Conservation (phyloP, 768 basidiomycete genomes). For the Paxillus rubicundulus region DNA sequence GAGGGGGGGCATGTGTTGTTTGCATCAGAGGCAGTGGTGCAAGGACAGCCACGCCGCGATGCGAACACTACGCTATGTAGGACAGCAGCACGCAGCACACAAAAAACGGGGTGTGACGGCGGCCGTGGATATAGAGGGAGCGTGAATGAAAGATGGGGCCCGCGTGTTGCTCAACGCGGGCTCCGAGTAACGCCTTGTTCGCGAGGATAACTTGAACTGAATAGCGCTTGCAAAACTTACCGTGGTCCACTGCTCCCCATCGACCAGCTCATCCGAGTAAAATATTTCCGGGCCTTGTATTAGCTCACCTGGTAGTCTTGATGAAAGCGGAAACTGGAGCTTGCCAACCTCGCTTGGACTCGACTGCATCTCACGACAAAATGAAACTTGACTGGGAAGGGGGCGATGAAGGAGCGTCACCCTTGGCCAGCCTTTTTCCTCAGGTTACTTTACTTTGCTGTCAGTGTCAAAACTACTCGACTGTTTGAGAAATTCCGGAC, state of each 20-base stretch:
- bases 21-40: slow-evolving; percentile 21
- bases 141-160: not conserved
- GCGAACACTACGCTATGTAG: not conserved
- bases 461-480: not conserved
- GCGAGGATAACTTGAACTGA: slow-evolving; percentile 1
- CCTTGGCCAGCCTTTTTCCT: no score
- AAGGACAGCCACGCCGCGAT: slow-evolving; percentile 16
- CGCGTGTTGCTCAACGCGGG: slow-evolving; percentile 1
- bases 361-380: not conserved
- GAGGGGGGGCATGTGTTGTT: not conserved
- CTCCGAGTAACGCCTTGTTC: slow-evolving; percentile 2
- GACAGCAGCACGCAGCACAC: not conserved
- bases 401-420: no score
- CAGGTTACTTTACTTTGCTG: no score
- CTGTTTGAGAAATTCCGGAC: no score
- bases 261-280: slow-evolving; percentile 6
- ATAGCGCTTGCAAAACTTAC: slow-evolving; percentile 18
- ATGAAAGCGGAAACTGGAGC: slow-evolving; percentile 5
- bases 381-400: not conserved
- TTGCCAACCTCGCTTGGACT: slow-evolving; percentile 4
- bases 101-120: not conserved
- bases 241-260: slow-evolving; percentile 23
- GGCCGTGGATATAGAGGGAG: not conserved
- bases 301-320: not conserved
- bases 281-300: not conserved